These are phyloP conservation scores for Polygonum maritimum DNA, from an alignment of 148 eudicot species.

Conservation along the genomic window DNA sequence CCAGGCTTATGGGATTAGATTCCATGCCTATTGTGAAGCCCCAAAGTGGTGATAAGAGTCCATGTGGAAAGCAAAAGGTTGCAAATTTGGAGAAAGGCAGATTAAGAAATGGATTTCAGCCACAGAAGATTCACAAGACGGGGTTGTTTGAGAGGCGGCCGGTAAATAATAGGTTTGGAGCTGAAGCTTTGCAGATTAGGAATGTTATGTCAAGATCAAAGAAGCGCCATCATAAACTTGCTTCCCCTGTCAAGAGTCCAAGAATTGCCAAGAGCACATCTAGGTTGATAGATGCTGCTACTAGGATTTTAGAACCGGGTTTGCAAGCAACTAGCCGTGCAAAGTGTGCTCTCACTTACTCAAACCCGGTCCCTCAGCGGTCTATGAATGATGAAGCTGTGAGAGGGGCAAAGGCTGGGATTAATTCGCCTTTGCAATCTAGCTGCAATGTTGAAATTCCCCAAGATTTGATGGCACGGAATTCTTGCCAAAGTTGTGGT, in stretches of 20 bases:
- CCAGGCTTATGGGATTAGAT: conserved; percentile 96
- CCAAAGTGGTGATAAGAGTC: conserved; percentile 24
- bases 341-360: conserved; percentile 57
- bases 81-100: conserved; percentile 31
- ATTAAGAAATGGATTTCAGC: conserved; percentile 41
- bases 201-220: conserved; percentile 65
- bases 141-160: conserved; percentile 47
- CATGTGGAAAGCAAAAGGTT: neutral
- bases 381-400: conserved; percentile 7
- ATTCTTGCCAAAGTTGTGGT: conserved; percentile 64
- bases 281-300: conserved; percentile 75
- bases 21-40: conserved; percentile 51
- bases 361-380: conserved; percentile 20
- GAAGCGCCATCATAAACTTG: conserved; percentile 52
- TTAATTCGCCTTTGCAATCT: conserved; percentile 15
- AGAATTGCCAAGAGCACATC: conserved; percentile 33
- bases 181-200: conserved; percentile 59
- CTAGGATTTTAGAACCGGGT: conserved; percentile 89
- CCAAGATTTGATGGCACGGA: conserved; percentile 19
- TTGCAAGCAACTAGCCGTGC: conserved; percentile 49
- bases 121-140: conserved; percentile 86
- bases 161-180: conserved; percentile 53
- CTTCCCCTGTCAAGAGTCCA: conserved; percentile 71
- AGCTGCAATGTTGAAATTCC: conserved; percentile 11
- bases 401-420: conserved; percentile 25